A percentile compares a stretch with the other conserved stretches of the same genome.
Conservation (phyloP, 805 yeast species). For the Metschnikowia aberdeeniae region DNA sequence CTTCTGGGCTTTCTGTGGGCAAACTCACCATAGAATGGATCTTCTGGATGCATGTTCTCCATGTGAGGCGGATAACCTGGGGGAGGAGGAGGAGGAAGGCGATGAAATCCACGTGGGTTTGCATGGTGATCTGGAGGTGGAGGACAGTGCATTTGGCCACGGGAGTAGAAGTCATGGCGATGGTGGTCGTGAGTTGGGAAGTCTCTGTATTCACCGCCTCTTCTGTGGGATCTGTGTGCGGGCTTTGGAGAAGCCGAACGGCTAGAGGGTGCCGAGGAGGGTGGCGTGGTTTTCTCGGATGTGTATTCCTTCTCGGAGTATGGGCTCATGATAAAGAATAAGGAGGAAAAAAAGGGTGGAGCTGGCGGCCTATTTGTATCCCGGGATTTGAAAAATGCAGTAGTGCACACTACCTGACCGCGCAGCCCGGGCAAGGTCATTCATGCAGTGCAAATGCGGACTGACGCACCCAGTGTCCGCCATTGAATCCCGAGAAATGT, state of each 20-base stretch:
- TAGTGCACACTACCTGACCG: neutral
- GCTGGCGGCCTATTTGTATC: conserved; percentile 1
- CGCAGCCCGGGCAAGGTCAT: neutral
- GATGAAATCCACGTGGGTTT: conserved; percentile 1
- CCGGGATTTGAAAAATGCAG: conserved; percentile 3
- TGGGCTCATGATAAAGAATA: neutral
- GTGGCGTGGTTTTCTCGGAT: neutral
- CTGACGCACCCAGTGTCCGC: neutral
- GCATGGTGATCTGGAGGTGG: conserved; percentile 6
- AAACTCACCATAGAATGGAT: conserved; percentile 10
- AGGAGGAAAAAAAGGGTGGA: neutral
- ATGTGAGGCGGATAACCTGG: neutral
- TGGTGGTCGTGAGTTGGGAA: conserved; percentile 1
- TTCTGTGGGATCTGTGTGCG: neutral
- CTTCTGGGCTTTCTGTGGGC: conserved; percentile 1
- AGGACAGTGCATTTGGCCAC: conserved; percentile 4
- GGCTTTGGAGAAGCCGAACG: neutral
- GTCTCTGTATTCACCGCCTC: neutral
- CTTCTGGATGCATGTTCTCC: conserved; percentile 3
- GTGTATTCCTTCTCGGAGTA: neutral
- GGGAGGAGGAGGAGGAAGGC: conserved; percentile 2
- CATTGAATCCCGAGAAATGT: neutral
- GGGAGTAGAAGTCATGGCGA: neutral
- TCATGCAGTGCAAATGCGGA: neutral
- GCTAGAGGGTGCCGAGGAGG: neutral